Evolutionary conservation across 1,284 basidiomycete species (phyloP).

Genomic region (Cystobasidium pallidum): DNA sequence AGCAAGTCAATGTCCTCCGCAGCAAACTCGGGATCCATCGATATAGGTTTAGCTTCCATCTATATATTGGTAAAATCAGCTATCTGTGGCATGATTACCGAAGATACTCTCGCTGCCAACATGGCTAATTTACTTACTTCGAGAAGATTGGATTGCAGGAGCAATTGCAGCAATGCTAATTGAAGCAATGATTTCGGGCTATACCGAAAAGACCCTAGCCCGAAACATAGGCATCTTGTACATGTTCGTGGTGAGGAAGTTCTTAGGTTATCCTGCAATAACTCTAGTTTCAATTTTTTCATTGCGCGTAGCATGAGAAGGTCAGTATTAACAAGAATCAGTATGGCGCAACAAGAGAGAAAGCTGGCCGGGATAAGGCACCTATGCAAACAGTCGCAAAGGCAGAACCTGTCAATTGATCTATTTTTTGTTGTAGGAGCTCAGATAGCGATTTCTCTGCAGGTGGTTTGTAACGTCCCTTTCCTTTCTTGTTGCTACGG

Average conservation of each 20-base stretch:
- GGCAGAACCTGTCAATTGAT: slow-evolving; percentile 4
- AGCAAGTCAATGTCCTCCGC: slow-evolving; percentile 20
- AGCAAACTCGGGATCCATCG: slow-evolving; percentile 33
- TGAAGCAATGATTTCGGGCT: slow-evolving; percentile 41
- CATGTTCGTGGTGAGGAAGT: not conserved
- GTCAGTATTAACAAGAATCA: too few species aligned
- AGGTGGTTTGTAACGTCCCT: slow-evolving; percentile 1
- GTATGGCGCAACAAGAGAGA: too few species aligned
- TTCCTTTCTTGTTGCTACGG: slow-evolving; percentile 30
- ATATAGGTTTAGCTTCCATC: not conserved
- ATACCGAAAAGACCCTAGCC: slow-evolving; percentile 33
- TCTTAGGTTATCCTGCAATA: not conserved
- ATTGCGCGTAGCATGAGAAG: not conserved
- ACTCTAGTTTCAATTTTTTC: not conserved
- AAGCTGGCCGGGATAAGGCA: too few species aligned
- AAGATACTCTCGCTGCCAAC: too few species aligned
- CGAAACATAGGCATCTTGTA: slow-evolving; percentile 34
- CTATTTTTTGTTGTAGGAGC: slow-evolving; percentile 11
- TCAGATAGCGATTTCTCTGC: slow-evolving; percentile 14
- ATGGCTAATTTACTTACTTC: slow-evolving; percentile 19
- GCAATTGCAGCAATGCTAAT: slow-evolving; percentile 28
- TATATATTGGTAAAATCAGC: not conserved
- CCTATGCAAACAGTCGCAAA: slow-evolving; percentile 13
- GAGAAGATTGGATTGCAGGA: not conserved
- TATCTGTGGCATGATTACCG: not conserved